These are phyloP conservation scores for Biancaea sappan DNA, from an alignment of 306 rosid species.

Conservation along the genomic window DNA sequence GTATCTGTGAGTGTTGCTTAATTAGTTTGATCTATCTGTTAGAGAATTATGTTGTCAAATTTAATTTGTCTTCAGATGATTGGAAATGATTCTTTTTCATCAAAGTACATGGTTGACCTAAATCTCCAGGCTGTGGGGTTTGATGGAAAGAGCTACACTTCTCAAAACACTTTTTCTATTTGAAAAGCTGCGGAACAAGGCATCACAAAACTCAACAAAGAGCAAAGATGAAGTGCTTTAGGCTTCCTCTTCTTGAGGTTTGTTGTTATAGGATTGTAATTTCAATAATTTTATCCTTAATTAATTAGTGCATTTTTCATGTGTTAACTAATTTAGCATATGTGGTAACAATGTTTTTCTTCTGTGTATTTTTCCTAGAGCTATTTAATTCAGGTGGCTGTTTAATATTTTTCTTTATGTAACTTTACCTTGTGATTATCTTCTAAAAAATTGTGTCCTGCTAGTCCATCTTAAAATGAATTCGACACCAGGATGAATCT, in stretches of 20 bases:
- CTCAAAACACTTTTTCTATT: slow-evolving; percentile 30
- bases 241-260: slow-evolving; percentile 45
- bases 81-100: not conserved
- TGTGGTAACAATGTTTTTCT: not conserved
- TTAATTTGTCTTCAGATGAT: not conserved
- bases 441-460: slow-evolving; percentile 45
- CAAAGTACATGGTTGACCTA: not conserved
- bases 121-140: slow-evolving; percentile 32
- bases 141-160: slow-evolving; percentile 39
- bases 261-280: not conserved
- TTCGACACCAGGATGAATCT: slow-evolving; percentile 56
- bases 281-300: not conserved
- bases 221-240: slow-evolving; percentile 37
- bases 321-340: slow-evolving; percentile 2
- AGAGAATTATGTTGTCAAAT: not conserved
- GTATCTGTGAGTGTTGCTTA: not conserved
- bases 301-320: not conserved
- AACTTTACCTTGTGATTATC: not conserved
- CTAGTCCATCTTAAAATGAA: too few relatives aligned
- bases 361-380: not conserved
- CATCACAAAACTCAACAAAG: slow-evolving; percentile 36
- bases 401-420: not conserved
- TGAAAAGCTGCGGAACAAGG: slow-evolving; percentile 60
- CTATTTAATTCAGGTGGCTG: not conserved
- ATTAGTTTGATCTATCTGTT: not conserved